Base-by-base conservation (phyloP, 208 protist genomes). In the Jaenimonas drosophilae region DNA sequence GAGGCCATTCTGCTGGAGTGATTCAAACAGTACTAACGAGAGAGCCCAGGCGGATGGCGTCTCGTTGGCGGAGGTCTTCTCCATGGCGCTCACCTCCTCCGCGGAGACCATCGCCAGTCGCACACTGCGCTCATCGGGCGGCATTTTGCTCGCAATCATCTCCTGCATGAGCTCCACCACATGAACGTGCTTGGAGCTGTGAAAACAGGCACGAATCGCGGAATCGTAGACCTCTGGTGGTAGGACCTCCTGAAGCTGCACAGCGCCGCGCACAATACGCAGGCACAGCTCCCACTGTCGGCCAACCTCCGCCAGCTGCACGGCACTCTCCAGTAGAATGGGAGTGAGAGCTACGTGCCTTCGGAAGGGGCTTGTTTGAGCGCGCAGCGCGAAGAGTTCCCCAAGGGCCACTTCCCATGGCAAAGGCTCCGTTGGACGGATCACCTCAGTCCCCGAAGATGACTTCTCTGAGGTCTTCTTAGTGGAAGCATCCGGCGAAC, bases 161-260 rank as follows among this genome's bases (percentile, higher is more conserved):
- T 44, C 42, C 32, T 59, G 40, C 69, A 82, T 66, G 17, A 76
- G 53, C 1, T 39, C 19, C 34, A 82, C 58, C 28, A 87, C 77
- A 4, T 79, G 53, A 4, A 25, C 19, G 52, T 82, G 59, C 16
- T 44, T 19, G 1, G 55, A 45, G 1, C 59, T 44, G 16, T 59
- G 59, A 37, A 71, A 87, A 56, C 64, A 82, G 20, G 69, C 45
- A 39, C 60, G 71, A 33, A 87, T 66, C 1, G 77, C 72, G 2
- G 72, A 71, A 37, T 87, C 77, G 47, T 78, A 77, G 17, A 72
- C 68, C 56, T 87, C 72, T 0, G 72, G 68, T 9, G 77, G 77
- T 24, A 82, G 59, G 11, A 81, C 45, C 20, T 55, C 48, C 45
- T 79, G 71, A 42, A 70, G 42, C 21, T 43, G 45, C 4, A 45